Evolutionary conservation across 805 yeast species (phyloP).

Genomic region (Cyberlindnera xishuangbannaensis): DNA sequence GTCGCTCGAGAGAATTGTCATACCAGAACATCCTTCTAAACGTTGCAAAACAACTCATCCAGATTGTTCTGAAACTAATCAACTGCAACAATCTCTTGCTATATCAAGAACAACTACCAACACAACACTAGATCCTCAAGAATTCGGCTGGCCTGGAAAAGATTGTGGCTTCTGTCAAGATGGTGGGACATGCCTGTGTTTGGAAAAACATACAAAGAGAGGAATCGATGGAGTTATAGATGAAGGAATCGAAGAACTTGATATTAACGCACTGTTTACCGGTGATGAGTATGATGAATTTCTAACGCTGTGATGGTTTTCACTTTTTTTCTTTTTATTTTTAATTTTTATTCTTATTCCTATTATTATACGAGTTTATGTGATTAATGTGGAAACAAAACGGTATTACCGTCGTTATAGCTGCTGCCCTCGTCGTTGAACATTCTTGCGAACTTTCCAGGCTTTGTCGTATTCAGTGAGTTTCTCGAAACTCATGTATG

Average conservation of each 20-base stretch:
- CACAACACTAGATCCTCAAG: slow-evolving; percentile 16
- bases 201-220: slow-evolving; percentile 6
- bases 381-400: no score
- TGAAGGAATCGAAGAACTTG: slow-evolving; percentile 9
- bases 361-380: no score
- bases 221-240: slow-evolving; percentile 3
- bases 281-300: slow-evolving; percentile 1
- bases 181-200: slow-evolving; percentile 14
- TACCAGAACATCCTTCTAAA: slow-evolving; percentile 10
- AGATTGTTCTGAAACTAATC: slow-evolving; percentile 4
- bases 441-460: slow-evolving; percentile 54
- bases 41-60: slow-evolving; percentile 11
- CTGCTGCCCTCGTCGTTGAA: slow-evolving; percentile 40
- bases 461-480: slow-evolving; percentile 44
- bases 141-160: slow-evolving; percentile 12
- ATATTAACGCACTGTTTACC: slow-evolving; percentile 1
- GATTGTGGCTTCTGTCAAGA: slow-evolving; percentile 16
- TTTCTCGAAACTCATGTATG: slow-evolving; percentile 38
- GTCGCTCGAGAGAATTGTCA: slow-evolving; percentile 9
- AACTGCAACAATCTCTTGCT: slow-evolving; percentile 1
- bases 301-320: not conserved
- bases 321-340: not conserved
- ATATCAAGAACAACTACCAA: slow-evolving; percentile 18
- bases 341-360: not conserved
- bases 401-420: no score